These are phyloP conservation scores for Ophiocordyceps camponoti-rufipedis DNA, from an alignment of 2,329 filamentous ascomycete genomes.

Conservation along the genomic window DNA sequence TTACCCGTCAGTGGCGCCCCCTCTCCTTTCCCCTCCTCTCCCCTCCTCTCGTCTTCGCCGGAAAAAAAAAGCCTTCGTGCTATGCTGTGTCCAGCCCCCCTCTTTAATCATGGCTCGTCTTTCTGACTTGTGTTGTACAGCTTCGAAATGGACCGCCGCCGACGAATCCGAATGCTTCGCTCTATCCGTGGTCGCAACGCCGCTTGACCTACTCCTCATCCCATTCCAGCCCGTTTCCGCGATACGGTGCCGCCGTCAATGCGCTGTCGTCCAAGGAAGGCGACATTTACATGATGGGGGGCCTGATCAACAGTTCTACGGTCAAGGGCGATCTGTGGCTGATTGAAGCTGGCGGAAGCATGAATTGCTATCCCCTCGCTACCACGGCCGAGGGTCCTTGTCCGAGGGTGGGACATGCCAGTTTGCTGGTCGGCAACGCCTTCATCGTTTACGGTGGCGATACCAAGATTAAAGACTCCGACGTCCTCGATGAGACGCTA, in stretches of 20 bases:
- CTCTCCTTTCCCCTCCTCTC: too few relatives aligned
- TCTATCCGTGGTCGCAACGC: slow-evolving; percentile 93
- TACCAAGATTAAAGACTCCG: slow-evolving; percentile 87
- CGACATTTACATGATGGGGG: slow-evolving; percentile 94
- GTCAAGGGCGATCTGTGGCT: slow-evolving; percentile 97
- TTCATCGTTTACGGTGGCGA: slow-evolving; percentile 98
- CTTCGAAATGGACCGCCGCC: slow-evolving; percentile 33
- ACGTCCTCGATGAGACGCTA: slow-evolving; percentile 82
- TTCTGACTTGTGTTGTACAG: slow-evolving; percentile 14
- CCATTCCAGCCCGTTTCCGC: slow-evolving; percentile 75
- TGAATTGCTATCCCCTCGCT: slow-evolving; percentile 80
- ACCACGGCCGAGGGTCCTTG: slow-evolving; percentile 90
- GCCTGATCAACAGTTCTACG: slow-evolving; percentile 81
- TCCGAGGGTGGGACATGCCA: slow-evolving; percentile 84
- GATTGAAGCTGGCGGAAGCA: slow-evolving; percentile 74
- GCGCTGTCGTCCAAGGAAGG: slow-evolving; percentile 86
- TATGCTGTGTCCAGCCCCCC: background rate
- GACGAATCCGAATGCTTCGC: slow-evolving; percentile 50
- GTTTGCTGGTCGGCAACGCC: slow-evolving; percentile 88
- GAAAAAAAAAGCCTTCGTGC: background rate
- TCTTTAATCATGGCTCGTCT: background rate
- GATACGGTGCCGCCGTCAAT: slow-evolving; percentile 95
- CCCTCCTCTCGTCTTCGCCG: too few relatives aligned
- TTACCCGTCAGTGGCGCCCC: slow-evolving; percentile 19
- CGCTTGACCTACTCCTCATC: slow-evolving; percentile 70